Base-by-base conservation (phyloP, 202 grass and related monocot genomes). In the Hordeum pubiflorum region DNA sequence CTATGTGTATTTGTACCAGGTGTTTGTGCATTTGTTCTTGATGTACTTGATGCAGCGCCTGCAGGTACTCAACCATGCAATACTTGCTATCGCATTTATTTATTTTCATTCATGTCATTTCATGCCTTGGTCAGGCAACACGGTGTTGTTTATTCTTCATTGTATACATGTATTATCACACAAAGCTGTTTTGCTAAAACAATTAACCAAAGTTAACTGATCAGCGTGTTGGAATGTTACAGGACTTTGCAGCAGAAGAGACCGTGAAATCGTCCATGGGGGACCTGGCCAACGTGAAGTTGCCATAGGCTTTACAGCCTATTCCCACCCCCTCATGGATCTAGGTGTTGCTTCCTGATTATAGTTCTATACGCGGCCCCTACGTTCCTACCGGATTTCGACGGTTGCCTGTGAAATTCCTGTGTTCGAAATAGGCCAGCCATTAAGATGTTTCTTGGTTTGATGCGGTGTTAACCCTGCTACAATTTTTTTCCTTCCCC, bases 1-100 rank as follows among this genome's bases (percentile, higher is more conserved):
- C 18, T 40, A 52, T 41, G 24, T 56, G 24, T 62, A 21, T 36
- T 69, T 72, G 52, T 59, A 86, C 55, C 85, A 99, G 96, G 92
- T 99, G 57, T 99, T 99, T 81, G 92, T 99, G 78, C 96, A 99
- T 82, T 90, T 99, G 62, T 99, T 99, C 88, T 91, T 99, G 92
- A 99, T 99, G 96, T 88, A 96, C 84, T 77, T 99, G 89, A 75
- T 95, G 83, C 83, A 99, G 66, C 96, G 85, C 27, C 89, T 99
- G 56, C 96, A 96, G 96, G 96, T 97, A 83, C 73, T 36, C 24
- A 84, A 29, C 6, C 18, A 60, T 60, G 58, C 56, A 52, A 24
- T 72, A 74, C 15, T 38, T 38, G 12, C 27, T 72, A 38, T 80
- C 14, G 0, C 46, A 23, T 78, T n/a, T 58, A 12, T 50, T 34